A percentile compares a stretch with the other conserved stretches of the same genome.
phyloP scores from a whole-genome alignment of 495 filamentous ascomycete genomes.

The Hypomontagnella monticulosa region DNA sequence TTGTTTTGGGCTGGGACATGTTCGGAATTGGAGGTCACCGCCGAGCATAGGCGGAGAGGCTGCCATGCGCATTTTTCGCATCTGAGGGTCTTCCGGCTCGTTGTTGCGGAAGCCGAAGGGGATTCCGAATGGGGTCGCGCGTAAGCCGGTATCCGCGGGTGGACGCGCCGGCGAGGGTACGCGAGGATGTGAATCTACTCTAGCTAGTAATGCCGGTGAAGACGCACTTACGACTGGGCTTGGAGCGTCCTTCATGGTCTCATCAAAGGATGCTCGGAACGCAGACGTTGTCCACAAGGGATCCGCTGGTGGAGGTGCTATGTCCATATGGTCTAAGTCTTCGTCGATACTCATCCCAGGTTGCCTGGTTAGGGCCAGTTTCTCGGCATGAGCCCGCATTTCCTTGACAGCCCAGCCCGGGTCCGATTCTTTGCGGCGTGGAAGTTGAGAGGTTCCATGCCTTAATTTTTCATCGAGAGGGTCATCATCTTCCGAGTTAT shows the following conservation, averaged over 20 bases:
- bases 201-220: constrained; percentile 45
- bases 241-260: constrained; percentile 50
- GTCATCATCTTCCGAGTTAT: constrained; percentile 59
- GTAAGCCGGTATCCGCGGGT: constrained; percentile 31
- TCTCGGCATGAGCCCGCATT: constrained; percentile 59
- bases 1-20: constrained; percentile 79
- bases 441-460: constrained; percentile 48
- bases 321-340: constrained; percentile 55
- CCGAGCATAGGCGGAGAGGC: constrained; percentile 88
- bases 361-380: constrained; percentile 37
- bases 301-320: constrained; percentile 54
- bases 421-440: constrained; percentile 56
- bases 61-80: constrained; percentile 52
- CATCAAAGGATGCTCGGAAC: constrained; percentile 47
- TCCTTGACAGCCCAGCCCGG: constrained; percentile 62
- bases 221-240: constrained; percentile 52
- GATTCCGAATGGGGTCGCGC: constrained; percentile 47
- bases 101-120: constrained; percentile 45
- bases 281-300: constrained; percentile 52
- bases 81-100: constrained; percentile 41
- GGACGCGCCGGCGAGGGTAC: constrained; percentile 29
- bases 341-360: constrained; percentile 45
- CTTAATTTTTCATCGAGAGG: constrained; percentile 46
- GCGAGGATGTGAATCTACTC: constrained; percentile 37
- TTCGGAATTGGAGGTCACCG: constrained; percentile 75